Conservation (phyloP, 1,139 yeast genomes). For the Hemisphaericaspora xylanilytica region DNA sequence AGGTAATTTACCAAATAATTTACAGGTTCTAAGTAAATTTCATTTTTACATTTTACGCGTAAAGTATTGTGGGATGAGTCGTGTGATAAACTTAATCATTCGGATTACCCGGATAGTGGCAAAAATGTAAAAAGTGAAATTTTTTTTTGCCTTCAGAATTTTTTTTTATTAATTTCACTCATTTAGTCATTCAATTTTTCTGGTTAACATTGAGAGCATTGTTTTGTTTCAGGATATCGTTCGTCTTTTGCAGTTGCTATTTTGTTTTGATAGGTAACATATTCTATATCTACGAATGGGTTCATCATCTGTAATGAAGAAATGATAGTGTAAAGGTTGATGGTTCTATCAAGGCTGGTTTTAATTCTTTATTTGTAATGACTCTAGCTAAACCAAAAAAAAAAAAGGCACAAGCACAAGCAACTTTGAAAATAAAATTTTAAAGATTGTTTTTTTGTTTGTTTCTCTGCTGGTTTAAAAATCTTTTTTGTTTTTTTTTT, state of each 20-base stretch:
- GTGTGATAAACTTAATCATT: constrained; percentile 1
- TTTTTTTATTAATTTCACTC: background rate
- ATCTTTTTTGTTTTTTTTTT: background rate
- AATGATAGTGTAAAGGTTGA: too few relatives aligned
- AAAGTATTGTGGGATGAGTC: background rate
- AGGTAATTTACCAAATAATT: background rate
- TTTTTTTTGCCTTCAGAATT: background rate
- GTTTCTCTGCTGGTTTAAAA: background rate
- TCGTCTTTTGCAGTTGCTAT: too few relatives aligned
- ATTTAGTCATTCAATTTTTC: too few relatives aligned
- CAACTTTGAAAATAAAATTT: too few relatives aligned
- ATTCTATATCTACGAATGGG: background rate
- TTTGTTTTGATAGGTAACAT: too few relatives aligned
- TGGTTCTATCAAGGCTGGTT: background rate
- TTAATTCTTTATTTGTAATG: background rate
- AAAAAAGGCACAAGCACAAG: too few relatives aligned
- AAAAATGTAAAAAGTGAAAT: background rate
- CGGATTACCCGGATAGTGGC: constrained; percentile 5
- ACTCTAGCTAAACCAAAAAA: too few relatives aligned
- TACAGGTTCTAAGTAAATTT: constrained; percentile 2
- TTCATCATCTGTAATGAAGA: too few relatives aligned
- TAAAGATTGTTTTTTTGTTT: background rate
- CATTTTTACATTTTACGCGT: background rate
- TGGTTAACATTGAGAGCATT: too few relatives aligned
- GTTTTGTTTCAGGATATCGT: too few relatives aligned